Evolutionary conservation across 2,329 filamentous ascomycete genomes (phyloP).

Genomic region (Talaromyces pinophilus): DNA sequence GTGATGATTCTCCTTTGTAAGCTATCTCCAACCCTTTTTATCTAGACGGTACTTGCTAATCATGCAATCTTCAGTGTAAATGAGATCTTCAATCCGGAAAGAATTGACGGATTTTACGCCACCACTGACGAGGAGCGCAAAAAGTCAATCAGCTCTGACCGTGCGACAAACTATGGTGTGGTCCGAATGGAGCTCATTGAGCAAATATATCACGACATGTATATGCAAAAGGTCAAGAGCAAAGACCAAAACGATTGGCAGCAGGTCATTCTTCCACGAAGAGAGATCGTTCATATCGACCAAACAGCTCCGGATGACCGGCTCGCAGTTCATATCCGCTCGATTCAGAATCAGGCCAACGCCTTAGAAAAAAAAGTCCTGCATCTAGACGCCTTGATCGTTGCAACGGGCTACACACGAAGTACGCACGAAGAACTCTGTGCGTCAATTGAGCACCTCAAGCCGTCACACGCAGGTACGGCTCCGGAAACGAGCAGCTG

Average conservation of each 20-base stretch:
- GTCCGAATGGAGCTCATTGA: constrained; percentile 90
- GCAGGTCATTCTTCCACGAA: constrained; percentile 73
- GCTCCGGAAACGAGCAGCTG: constrained; percentile 48
- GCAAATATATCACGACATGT: constrained; percentile 81
- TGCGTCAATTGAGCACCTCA: constrained; percentile 63
- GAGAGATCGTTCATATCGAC: constrained; percentile 65
- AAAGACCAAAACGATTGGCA: constrained; percentile 74
- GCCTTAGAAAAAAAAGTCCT: constrained; percentile 59
- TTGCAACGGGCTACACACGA: constrained; percentile 83
- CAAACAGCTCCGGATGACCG: constrained; percentile 52
- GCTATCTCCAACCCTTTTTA: constrained; percentile 32
- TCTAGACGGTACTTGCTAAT: not conserved
- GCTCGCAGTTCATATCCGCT: constrained; percentile 63
- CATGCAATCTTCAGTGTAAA: constrained; percentile 66
- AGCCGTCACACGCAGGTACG: constrained; percentile 56
- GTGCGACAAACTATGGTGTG: constrained; percentile 90
- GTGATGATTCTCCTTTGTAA: constrained; percentile 94
- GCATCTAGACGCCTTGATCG: constrained; percentile 77
- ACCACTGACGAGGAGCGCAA: constrained; percentile 65
- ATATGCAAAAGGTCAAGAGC: constrained; percentile 75
- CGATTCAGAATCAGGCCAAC: constrained; percentile 34
- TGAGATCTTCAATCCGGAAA: constrained; percentile 90
- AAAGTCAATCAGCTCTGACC: constrained; percentile 65
- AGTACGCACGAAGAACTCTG: constrained; percentile 79
- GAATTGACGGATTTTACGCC: constrained; percentile 74